Conservation (phyloP, 2,329 filamentous ascomycete genomes). For the Epichloe gansuensis region DNA sequence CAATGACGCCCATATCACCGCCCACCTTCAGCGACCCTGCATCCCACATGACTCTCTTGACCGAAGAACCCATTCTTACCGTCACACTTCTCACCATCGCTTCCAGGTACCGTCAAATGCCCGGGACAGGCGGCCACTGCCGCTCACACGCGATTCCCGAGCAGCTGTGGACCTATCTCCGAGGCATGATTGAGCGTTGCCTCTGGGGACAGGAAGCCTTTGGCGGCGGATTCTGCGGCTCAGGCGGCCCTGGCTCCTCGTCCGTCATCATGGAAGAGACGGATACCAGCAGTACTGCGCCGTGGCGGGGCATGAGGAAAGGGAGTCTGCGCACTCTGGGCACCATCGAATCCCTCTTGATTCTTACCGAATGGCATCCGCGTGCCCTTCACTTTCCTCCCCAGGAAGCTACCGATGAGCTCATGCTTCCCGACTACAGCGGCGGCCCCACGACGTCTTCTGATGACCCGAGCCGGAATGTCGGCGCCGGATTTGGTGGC, state of each 20-base stretch:
- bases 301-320: slow-evolving; percentile 58
- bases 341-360: slow-evolving; percentile 86
- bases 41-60: slow-evolving; percentile 67
- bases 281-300: slow-evolving; percentile 55
- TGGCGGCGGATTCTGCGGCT: slow-evolving; percentile 73
- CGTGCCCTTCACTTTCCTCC: slow-evolving; percentile 88
- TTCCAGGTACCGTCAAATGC: slow-evolving; percentile 71
- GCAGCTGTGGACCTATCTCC: slow-evolving; percentile 86
- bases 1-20: slow-evolving; percentile 85
- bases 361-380: slow-evolving; percentile 95
- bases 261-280: slow-evolving; percentile 34
- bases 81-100: slow-evolving; percentile 86
- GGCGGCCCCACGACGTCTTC: slow-evolving; percentile 29
- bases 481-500: slow-evolving; percentile 55
- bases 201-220: slow-evolving; percentile 96
- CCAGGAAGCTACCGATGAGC: slow-evolving; percentile 59
- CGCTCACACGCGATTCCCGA: slow-evolving; percentile 88
- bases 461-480: slow-evolving; percentile 19
- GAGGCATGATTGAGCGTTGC: slow-evolving; percentile 88
- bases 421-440: slow-evolving; percentile 51
- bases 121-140: slow-evolving; percentile 68
- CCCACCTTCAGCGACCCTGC: slow-evolving; percentile 79
- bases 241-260: slow-evolving; percentile 38
- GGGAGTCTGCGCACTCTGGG: slow-evolving; percentile 80
- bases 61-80: slow-evolving; percentile 83